These are phyloP conservation scores for Nepenthes alata DNA, from an alignment of 179 eudicot genomes.

Conservation along the genomic window DNA sequence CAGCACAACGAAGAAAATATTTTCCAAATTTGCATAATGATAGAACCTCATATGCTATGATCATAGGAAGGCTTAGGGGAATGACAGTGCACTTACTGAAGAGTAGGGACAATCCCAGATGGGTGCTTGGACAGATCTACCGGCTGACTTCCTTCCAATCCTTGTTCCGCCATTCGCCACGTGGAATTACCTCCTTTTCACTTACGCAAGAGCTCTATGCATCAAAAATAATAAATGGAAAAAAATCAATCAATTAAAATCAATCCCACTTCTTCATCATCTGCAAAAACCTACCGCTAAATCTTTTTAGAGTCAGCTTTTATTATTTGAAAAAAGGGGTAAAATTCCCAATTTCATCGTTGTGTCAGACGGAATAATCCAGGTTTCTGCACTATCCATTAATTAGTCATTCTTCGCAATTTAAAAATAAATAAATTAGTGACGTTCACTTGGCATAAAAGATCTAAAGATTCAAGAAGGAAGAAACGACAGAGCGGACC, in stretches of 20 bases:
- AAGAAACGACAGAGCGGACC: too few species aligned
- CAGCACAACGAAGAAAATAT: background rate
- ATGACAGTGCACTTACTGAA: conserved; percentile 45
- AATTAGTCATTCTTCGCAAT: too few species aligned
- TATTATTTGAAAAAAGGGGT: too few species aligned
- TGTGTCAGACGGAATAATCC: too few species aligned
- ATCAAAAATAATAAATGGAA: background rate
- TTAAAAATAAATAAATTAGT: too few species aligned
- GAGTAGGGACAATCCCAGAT: conserved; percentile 70
- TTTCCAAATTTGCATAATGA: background rate
- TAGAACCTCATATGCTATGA: too few species aligned
- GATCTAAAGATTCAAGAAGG: too few species aligned
- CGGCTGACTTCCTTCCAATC: conserved; percentile 71
- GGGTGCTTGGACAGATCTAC: conserved; percentile 67
- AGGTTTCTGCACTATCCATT: too few species aligned
- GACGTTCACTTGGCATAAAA: too few species aligned
- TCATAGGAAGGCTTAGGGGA: background rate
- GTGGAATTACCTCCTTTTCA: conserved; percentile 9
- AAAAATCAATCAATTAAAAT: background rate
- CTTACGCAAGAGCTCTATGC: background rate
- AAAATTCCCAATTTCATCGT: too few species aligned
- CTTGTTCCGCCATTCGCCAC: conserved; percentile 51
- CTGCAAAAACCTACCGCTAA: too few species aligned
- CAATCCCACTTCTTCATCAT: background rate
- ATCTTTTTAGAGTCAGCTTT: too few species aligned